Conservation (phyloP, 2,329 filamentous ascomycete genomes). For the Pestalotiopsis fici region DNA sequence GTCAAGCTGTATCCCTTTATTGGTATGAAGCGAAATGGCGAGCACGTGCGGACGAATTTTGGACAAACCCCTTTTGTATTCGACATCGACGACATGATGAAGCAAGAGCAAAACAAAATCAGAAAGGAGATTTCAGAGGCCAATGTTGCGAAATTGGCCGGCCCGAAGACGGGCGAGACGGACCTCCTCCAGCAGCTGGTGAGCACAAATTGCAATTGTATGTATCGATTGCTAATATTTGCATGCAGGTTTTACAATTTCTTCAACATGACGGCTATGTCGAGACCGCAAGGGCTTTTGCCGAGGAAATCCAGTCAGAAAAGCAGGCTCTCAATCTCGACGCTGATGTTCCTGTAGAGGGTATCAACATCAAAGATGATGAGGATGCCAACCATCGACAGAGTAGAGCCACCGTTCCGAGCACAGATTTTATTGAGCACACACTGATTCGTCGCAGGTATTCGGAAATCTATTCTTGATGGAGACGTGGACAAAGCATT, state of each 20-base stretch:
- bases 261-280: constrained; percentile 94
- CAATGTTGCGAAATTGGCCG: constrained; percentile 60
- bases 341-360: constrained; percentile 50
- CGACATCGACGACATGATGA: constrained; percentile 86
- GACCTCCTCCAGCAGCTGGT: constrained; percentile 81
- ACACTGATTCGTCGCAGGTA: constrained; percentile 56
- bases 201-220: constrained; percentile 19
- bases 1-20: constrained; percentile 67
- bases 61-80: constrained; percentile 79
- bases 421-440: neutral
- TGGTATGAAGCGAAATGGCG: constrained; percentile 65
- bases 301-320: constrained; percentile 76
- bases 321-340: constrained; percentile 68
- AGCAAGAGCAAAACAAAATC: constrained; percentile 67
- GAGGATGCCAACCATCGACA: constrained; percentile 85
- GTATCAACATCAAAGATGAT: constrained; percentile 74
- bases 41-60: constrained; percentile 66
- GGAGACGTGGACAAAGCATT: constrained; percentile 91
- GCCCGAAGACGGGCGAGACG: constrained; percentile 67
- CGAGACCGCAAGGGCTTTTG: constrained; percentile 87
- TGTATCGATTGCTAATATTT: constrained; percentile 12
- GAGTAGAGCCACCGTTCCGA: constrained; percentile 57
- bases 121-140: constrained; percentile 59
- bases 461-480: constrained; percentile 82
- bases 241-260: constrained; percentile 69